Conservation (phyloP, 371 early-diverging fungal species). For the Mucor piriformis region DNA sequence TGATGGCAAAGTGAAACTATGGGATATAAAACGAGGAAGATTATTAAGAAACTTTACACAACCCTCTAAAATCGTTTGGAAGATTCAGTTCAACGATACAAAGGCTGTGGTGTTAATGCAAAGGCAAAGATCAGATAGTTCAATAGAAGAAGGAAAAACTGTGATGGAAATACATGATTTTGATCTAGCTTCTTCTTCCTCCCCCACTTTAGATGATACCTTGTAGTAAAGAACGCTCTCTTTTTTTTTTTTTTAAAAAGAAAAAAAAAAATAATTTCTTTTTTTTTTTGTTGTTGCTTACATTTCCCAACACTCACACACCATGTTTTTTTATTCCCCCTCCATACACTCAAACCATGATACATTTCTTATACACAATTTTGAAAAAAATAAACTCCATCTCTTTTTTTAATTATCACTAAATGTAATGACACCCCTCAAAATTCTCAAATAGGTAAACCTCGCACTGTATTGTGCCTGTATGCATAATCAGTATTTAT, state of each 20-base stretch:
- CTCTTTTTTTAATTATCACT: no score
- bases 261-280: neutral
- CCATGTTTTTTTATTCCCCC: neutral
- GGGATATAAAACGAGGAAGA: constrained; percentile 80
- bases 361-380: no score
- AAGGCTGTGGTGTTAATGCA: constrained; percentile 67
- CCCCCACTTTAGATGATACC: neutral
- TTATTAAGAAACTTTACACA: constrained; percentile 68
- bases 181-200: constrained; percentile 21
- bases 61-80: constrained; percentile 66
- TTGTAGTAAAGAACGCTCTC: neutral
- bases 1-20: constrained; percentile 84
- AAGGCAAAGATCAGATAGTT: constrained; percentile 30
- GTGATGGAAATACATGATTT: constrained; percentile 60
- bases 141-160: constrained; percentile 32
- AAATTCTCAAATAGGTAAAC: no score
- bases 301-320: no score
- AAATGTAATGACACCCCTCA: no score
- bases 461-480: no score
- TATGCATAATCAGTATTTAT: no score
- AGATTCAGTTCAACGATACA: constrained; percentile 64
- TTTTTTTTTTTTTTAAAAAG: no score
- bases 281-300: neutral
- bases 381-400: no score
- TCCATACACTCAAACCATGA: no score